These are phyloP conservation scores for Magnaporthiopsis poae DNA, from an alignment of 2,329 filamentous ascomycete species.

Conservation along the genomic window DNA sequence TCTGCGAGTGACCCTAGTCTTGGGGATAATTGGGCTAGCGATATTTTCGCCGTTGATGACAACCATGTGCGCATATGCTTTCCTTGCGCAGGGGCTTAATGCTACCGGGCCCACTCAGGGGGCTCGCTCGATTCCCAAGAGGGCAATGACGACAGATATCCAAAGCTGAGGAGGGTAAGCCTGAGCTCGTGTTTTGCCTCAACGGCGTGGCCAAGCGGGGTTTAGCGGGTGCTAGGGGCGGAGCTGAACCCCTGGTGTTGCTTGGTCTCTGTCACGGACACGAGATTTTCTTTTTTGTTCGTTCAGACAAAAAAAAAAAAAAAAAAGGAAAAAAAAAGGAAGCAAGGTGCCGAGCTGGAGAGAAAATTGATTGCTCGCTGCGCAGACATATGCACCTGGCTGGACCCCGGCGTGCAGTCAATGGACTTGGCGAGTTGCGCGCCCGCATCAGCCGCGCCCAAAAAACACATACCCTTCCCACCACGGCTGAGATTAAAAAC, in stretches of 20 bases:
- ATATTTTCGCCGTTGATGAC: not conserved
- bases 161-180: not conserved
- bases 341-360: too few species aligned
- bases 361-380: not conserved
- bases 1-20: not conserved
- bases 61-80: not conserved
- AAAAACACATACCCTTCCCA: not conserved
- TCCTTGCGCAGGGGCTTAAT: not conserved
- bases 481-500: not conserved
- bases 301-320: not conserved
- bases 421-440: not conserved
- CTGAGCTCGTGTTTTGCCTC: not conserved
- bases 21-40: not conserved
- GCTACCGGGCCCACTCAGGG: not conserved
- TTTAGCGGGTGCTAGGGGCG: too few species aligned
- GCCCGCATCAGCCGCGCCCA: not conserved
- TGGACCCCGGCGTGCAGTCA: not conserved
- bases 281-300: too few species aligned
- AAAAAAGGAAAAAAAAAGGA: too few species aligned
- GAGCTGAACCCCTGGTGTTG: not conserved
- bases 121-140: not conserved
- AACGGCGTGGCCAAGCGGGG: not conserved
- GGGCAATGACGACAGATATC: not conserved
- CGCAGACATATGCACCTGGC: not conserved
- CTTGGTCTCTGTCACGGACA: not conserved